Evolutionary conservation across 1,284 basidiomycete genomes (phyloP), one percentile per base, ranked within the genome.

Genomic region (Ustilago nuda): DNA sequence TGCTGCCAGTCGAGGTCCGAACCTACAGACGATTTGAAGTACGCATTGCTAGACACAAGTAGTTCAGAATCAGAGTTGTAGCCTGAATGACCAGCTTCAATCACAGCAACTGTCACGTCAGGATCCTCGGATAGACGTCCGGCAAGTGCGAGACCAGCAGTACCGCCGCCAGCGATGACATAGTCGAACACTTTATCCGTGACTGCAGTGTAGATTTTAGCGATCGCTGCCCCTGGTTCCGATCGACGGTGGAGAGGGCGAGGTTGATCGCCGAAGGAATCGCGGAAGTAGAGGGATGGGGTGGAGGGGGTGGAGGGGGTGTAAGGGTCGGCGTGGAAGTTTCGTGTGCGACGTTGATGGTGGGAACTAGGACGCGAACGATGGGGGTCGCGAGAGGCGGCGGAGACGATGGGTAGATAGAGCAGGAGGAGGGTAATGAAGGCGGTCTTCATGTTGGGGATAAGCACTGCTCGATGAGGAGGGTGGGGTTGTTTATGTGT

Each of bases 101-200:
- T 87, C 56, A 91, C 84, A n/a, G 92, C 88, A 9, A 93, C 91
- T 1, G 88, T 88, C 56, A 87, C 88, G 8, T 79, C 76, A 1
- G 89, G 80, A 74, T 92, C 88, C 71, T 92, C 92, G 0, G 90
- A 89, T 32, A 99, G 88, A 30, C 94, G 93, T 83, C 91, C 91
- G 0, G 94, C 94, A 33, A 99, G 88, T 5, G 95, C 93, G 32
- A 99, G 89, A 15, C 96, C 96, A 1, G 91, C 94, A 23, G 94
- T 94, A 1, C 95, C 95, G 52, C 94, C 96, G 15, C 96, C 96
- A 41, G 98, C 94, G 78, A 98, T 93, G 37, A 97, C 93, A 60
- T 92, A 92, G 87, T 92, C 91, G 41, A 76, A 76, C 4, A 76
- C 69, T 15, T 69, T 32, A 36, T 64, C 58, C 8, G 69, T 39